Base-by-base conservation (phyloP, 768 basidiomycete genomes). In the Pholiota molesta region DNA sequence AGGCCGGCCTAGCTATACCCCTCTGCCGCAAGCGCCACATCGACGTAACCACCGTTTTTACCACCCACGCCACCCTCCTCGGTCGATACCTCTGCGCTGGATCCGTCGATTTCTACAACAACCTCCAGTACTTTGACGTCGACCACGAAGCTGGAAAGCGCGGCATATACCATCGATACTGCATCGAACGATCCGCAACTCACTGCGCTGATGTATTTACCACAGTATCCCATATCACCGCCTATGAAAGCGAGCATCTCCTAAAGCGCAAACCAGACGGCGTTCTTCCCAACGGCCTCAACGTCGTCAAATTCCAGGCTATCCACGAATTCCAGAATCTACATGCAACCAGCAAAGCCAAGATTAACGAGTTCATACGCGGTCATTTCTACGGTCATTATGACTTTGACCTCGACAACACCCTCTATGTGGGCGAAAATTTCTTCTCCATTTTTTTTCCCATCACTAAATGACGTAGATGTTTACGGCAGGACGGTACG, bases 261-360 rank as follows among this genome's bases (percentile, higher is more conserved):
- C 83, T 99, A 65, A 99, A 99, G 78, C 86, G 97, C 65, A 99
- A 99, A 77, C 97, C 90, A 29, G 97, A 99, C 68, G 97, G 97
- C 26, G 93, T 99, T 26, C 81, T 98, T 0, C 97, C 97, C 1
- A 99, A 99, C 72, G 97, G 97, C 35, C 83, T 99, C 63, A 99
- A 99, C 67, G 97, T 99, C 62, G 89, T 94, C 83, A 99, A 99
- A 76, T 99, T 99, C 78, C 92, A 95, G 68, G 97, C 97, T 11
- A 98, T 99, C 90, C 97, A 99, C 83, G 97, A 99, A 74, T 98
- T 98, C 80, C 95, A 95, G 73, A 98, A 99, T 74, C 73, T 97
- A 60, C 97, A 99, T 71, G 88, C 94, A 0, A 89, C 88, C 1
- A 83, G 91, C 57, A 99, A 99, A 75, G 88, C 89, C n/a, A 99